Evolutionary conservation across 345 rosid species (phyloP), one percentile per base, ranked within the genome.

Genomic region (Boechera retrofracta): DNA sequence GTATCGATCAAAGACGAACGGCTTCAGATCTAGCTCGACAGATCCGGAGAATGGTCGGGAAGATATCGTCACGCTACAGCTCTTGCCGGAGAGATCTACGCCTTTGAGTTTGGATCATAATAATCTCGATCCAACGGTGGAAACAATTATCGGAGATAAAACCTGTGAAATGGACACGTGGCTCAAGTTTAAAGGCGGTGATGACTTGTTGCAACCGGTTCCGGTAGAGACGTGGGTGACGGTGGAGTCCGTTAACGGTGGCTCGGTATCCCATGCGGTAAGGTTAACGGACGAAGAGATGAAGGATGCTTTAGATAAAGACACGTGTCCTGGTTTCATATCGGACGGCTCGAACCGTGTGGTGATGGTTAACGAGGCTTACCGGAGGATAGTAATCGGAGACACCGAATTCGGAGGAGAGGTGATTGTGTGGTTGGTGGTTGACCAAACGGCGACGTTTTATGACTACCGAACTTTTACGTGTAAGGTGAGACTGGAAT

Each of bases 1-100:
- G 64, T 82, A 78, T 52, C 57, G 80, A 74, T 67, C 81, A 44
- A 73, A 73, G 51, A 52, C 57, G 31, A 38, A 70, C 74, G 21
- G 21, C 54, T 12, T 60, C 72, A 56, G 86, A 80, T 71, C 86
- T 72, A 15, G 48, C 16, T 33, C 69, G 45, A 64, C 56, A 41
- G 81, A 78, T 66, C 74, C 63, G 9, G 78, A 48, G 74, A 73
- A 35, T 35, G 53, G 32, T 10, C 77, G 54, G 33, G 69, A 60
- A 63, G 73, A 67, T 47, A 77, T 75, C n/a, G 88, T 78, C 45
- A 90, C 97, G 9, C 62, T 91, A 32, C 95, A 86, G 82, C 78
- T 93, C 73, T 51, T 91, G 47, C 90, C 93, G 28, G 89, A 81
- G 77, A 77, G 63, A 66, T 60, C 73, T 39, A 59, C 54, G 48